A percentile compares a stretch with the other conserved stretches of the same genome.
phyloP scores from a whole-genome alignment of 1,284 basidiomycete species.

The Exobasidium cylindrosporum region DNA sequence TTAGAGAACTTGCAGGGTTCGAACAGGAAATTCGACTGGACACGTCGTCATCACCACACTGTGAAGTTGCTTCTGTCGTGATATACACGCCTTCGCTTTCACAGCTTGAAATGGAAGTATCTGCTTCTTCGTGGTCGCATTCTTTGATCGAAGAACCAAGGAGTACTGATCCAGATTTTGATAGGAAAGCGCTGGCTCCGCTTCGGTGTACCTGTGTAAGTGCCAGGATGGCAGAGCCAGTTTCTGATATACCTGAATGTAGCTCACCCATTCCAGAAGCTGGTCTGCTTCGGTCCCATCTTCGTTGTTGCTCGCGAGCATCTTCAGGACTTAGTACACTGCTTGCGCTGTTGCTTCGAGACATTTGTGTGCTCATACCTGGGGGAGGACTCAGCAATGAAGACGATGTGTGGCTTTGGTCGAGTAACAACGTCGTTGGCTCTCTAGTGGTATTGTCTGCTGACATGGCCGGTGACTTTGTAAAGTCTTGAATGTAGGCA shows the following conservation, averaged over 20 bases:
- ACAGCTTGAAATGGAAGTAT: neutral
- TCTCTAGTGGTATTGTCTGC: constrained; percentile 14
- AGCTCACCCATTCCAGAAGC: neutral
- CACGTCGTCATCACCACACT: neutral
- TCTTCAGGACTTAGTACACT: neutral
- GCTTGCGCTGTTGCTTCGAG: neutral
- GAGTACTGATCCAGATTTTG: neutral
- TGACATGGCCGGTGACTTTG: constrained; percentile 20
- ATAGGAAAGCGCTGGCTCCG: neutral
- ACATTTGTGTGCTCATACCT: neutral
- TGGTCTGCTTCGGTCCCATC: neutral
- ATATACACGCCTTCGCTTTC: neutral
- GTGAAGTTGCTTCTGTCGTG: neutral
- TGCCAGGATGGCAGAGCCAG: neutral
- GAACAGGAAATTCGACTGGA: neutral
- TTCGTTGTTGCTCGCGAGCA: neutral
- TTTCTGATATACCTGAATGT: neutral
- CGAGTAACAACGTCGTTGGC: neutral
- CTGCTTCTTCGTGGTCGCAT: neutral
- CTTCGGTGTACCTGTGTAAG: neutral
- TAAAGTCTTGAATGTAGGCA: constrained; percentile 25
- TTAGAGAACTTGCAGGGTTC: neutral
- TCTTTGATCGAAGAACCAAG: neutral
- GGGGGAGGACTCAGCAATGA: neutral
- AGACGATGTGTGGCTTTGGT: neutral